A percentile compares a stretch with the other conserved stretches of the same genome.
phyloP scores from a whole-genome alignment of 1,284 basidiomycete species.

The Coniferiporia weirii region DNA sequence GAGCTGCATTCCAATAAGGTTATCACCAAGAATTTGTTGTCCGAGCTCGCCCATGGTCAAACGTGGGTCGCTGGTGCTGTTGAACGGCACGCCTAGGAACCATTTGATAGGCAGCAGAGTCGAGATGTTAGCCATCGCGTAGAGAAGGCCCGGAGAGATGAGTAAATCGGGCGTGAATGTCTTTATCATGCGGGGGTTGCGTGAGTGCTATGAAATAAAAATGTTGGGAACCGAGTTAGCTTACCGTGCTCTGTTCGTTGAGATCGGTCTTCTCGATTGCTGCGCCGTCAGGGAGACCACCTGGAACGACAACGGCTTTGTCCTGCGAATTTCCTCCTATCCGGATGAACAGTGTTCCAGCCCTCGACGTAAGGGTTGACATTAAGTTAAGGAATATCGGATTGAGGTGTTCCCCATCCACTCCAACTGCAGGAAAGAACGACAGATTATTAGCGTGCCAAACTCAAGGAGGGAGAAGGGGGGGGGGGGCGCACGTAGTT shows the following conservation, averaged over 20 bases:
- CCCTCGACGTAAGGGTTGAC: constrained; percentile 5
- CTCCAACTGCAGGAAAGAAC: background rate
- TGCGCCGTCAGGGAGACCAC: constrained; percentile 4
- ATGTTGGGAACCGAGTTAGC: background rate
- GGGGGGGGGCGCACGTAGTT: constrained; percentile 46
- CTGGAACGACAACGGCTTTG: constrained; percentile 10
- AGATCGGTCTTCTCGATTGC: constrained; percentile 8
- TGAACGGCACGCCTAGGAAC: constrained; percentile 18
- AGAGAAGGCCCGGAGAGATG: constrained; percentile 13
- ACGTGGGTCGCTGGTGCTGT: constrained; percentile 10
- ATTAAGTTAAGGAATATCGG: constrained; percentile 17
- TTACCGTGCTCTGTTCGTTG: background rate
- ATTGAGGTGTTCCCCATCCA: background rate
- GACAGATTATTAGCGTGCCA: background rate
- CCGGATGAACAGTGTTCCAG: constrained; percentile 10
- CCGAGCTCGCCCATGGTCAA: constrained; percentile 12
- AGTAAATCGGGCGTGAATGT: constrained; percentile 14
- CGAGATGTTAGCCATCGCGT: constrained; percentile 16
- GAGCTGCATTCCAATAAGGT: constrained; percentile 33
- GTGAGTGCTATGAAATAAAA: background rate
- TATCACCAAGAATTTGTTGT: constrained; percentile 29
- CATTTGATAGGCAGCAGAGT: constrained; percentile 8
- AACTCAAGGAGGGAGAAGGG: background rate
- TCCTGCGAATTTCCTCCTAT: constrained; percentile 18
- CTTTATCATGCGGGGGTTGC: background rate